phyloP scores from a whole-genome alignment of 441 rosid species.

The Adansonia rubrostipa region DNA sequence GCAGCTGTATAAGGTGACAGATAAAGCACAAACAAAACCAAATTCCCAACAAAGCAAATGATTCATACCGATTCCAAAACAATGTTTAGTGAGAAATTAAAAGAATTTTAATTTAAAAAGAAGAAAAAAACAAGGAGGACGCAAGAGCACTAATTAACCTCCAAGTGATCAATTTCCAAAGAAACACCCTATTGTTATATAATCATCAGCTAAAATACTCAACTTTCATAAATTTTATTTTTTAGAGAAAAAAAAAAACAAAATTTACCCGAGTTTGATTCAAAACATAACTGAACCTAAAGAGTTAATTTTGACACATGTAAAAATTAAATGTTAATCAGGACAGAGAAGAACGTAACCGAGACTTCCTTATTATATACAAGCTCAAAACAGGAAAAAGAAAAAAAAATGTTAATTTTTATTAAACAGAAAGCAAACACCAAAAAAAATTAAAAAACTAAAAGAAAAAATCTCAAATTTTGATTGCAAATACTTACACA shows the following conservation, averaged over 20 bases:
- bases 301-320: not conserved
- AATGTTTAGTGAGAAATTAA: not conserved
- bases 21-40: not conserved
- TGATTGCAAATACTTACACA: constrained; percentile 52
- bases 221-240: too few relatives aligned
- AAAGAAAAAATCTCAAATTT: constrained; percentile 16
- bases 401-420: not conserved
- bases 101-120: too few relatives aligned
- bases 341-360: not conserved
- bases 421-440: not conserved
- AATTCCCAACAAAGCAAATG: not conserved
- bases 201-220: too few relatives aligned
- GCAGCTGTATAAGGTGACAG: not conserved
- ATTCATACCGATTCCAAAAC: not conserved
- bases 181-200: too few relatives aligned
- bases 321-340: not conserved
- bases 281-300: not conserved
- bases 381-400: not conserved
- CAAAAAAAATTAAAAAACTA: constrained; percentile 20
- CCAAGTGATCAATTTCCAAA: not conserved
- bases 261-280: not conserved
- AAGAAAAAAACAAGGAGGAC: too few relatives aligned
- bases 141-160: not conserved
- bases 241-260: not conserved
- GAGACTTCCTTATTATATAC: not conserved